phyloP scores from a whole-genome alignment of 495 filamentous ascomycete species.

The Talaromyces nanjingensis region DNA sequence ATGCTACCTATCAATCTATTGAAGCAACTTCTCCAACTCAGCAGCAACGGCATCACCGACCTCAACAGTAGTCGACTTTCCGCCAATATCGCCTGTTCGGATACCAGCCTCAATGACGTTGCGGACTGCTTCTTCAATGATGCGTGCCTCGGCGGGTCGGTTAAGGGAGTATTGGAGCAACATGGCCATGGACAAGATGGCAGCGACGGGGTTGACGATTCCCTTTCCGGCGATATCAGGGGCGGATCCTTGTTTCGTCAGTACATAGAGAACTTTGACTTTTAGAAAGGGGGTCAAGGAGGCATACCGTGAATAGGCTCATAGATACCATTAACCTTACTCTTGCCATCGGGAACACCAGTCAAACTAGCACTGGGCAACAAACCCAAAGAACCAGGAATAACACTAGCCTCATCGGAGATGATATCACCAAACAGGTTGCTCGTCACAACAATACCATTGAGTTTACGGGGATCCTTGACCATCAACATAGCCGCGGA shows the following conservation, averaged over 20 bases:
- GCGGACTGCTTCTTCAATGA: slow-evolving; percentile 46
- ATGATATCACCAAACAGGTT: slow-evolving; percentile 98
- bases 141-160: slow-evolving; percentile 41
- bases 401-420: slow-evolving; percentile 91
- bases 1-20: not conserved
- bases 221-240: slow-evolving; percentile 73
- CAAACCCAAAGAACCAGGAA: slow-evolving; percentile 84
- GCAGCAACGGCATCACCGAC: slow-evolving; percentile 47
- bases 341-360: slow-evolving; percentile 70
- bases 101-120: slow-evolving; percentile 46
- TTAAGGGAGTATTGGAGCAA: slow-evolving; percentile 50
- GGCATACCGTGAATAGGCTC: slow-evolving; percentile 91
- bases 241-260: slow-evolving; percentile 29
- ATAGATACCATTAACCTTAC: slow-evolving; percentile 67
- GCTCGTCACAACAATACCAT: slow-evolving; percentile 88
- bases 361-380: slow-evolving; percentile 84
- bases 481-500: slow-evolving; percentile 96
- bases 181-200: slow-evolving; percentile 48
- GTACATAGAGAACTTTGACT: not conserved
- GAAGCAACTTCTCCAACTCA: slow-evolving; percentile 41
- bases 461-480: slow-evolving; percentile 84
- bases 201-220: slow-evolving; percentile 67
- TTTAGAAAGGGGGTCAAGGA: slow-evolving; percentile 8
- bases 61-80: slow-evolving; percentile 42
- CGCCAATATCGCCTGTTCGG: slow-evolving; percentile 49